A percentile compares a stretch with the other conserved stretches of the same genome.
phyloP scores from a whole-genome alignment of 208 protist species.

The Trypanosoma boissoni region DNA sequence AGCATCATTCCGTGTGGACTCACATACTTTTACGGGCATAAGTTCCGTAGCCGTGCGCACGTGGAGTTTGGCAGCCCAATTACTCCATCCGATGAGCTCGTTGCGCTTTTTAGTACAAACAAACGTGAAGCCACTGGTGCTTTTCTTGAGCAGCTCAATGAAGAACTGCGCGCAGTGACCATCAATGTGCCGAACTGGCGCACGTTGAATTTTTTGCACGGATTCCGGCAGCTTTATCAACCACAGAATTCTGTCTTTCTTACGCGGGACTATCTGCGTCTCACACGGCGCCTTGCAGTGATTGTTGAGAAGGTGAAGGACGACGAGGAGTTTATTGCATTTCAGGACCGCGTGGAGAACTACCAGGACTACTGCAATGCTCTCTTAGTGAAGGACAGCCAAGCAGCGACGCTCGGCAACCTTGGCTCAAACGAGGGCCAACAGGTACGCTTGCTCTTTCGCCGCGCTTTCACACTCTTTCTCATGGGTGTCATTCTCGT shows the following conservation, averaged over 20 bases:
- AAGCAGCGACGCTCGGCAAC: conserved; percentile 78
- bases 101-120: conserved; percentile 68
- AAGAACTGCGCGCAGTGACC: conserved; percentile 72
- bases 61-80: conserved; percentile 88
- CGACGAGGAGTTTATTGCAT: conserved; percentile 59
- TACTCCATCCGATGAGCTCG: conserved; percentile 63
- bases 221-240: conserved; percentile 89
- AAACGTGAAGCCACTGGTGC: conserved; percentile 78
- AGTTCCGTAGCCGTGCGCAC: conserved; percentile 89
- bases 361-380: conserved; percentile 82
- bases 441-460: conserved; percentile 64
- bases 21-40: conserved; percentile 92
- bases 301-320: conserved; percentile 71
- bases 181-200: conserved; percentile 91
- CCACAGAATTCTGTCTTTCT: conserved; percentile 73
- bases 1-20: conserved; percentile 90
- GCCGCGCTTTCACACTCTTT: conserved; percentile 71
- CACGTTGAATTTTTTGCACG: conserved; percentile 87
- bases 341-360: conserved; percentile 72
- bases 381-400: conserved; percentile 81
- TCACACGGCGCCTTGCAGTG: conserved; percentile 78
- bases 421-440: conserved; percentile 50
- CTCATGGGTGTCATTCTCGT: conserved; percentile 76
- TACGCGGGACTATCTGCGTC: conserved; percentile 75
- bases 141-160: conserved; percentile 82